Percentiles rank a stretch among this genome's conserved stretches.
Evolutionary conservation across 2,329 filamentous ascomycete genomes (phyloP).

Genomic region (Talaromyces sp.): DNA sequence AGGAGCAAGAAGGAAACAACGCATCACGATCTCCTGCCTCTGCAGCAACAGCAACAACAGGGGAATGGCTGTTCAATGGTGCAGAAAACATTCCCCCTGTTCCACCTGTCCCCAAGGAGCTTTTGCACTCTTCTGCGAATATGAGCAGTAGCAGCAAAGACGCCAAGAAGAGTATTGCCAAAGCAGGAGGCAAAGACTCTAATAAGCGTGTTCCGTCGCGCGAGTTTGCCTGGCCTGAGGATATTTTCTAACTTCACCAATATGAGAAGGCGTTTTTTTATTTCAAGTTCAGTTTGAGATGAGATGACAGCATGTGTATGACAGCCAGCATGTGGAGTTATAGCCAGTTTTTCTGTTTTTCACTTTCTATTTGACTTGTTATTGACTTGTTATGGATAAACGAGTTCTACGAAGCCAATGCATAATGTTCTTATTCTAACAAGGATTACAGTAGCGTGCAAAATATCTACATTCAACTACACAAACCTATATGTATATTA

Average conservation of each 20-base stretch:
- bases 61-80: conserved; percentile 1
- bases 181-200: not conserved
- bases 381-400: too few species aligned
- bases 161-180: conserved; percentile 6
- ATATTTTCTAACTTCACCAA: conserved; percentile 31
- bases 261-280: not conserved
- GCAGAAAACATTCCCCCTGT: conserved; percentile 33
- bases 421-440: not conserved
- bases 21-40: not conserved
- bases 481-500: too few species aligned
- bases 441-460: too few species aligned
- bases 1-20: conserved; percentile 15
- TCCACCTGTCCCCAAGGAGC: conserved; percentile 32
- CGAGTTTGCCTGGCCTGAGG: conserved; percentile 39
- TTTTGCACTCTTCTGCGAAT: conserved; percentile 2
- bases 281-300: not conserved
- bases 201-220: conserved; percentile 11
- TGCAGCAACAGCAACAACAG: not conserved
- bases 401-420: not conserved
- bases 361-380: not conserved
- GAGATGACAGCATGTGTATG: not conserved
- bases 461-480: too few species aligned
- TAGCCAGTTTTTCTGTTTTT: not conserved
- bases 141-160: conserved; percentile 18
- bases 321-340: not conserved